Base-by-base conservation (phyloP, 2,329 filamentous ascomycete genomes). In the Ceratocystis colombiana region DNA sequence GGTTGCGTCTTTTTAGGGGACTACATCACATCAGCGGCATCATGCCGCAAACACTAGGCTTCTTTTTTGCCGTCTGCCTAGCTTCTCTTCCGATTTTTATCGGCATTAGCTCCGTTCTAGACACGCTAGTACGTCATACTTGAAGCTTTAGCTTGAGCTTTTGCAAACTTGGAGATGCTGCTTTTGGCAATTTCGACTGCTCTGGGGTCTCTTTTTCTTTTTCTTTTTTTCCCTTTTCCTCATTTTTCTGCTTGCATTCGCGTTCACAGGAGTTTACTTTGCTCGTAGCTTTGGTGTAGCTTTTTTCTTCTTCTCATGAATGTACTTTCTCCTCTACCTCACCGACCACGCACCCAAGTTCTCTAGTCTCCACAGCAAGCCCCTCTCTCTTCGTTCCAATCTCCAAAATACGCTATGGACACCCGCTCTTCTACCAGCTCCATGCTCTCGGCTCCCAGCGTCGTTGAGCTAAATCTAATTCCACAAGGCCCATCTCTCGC, bases 91-190 rank as follows among this genome's bases (percentile, higher is more conserved):
- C 41, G 22, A 48, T 6, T 12, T 30, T 33, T 8, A 15, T 62
- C 45, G 61, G 61, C 44, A 17, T 62, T 46, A 41, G 41, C 45
- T 45, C 41, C 61, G 61, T 30, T 8, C 25, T 10, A n/a, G 25
- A 37, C 2, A 25, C 15, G 55, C 55, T 59, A 59, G 33, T 28
- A 3, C 55, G 55, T 59, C 55, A 33, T n/a, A 59, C 5, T 59
- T 20, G 46, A 48, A 53, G 48, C 20, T 53, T 28, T 53, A 53
- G 48, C 48, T 28, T 53, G 8, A 53, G 48, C 48, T 53, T 53
- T 10, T 22, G 7, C 22, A 22, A 10, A 48, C 45, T 20, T 48
- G 46, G 46, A n/a, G 46, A 48, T 48, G 20, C 15, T 53, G 48
- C 22, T 53, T 53, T 22, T 53, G 22, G 22, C 48, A 53, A n/a